Evolutionary conservation across 176 grass and related monocot species (phyloP), one percentile per base, ranked within the genome.

Genomic region (Stipa capillata): DNA sequence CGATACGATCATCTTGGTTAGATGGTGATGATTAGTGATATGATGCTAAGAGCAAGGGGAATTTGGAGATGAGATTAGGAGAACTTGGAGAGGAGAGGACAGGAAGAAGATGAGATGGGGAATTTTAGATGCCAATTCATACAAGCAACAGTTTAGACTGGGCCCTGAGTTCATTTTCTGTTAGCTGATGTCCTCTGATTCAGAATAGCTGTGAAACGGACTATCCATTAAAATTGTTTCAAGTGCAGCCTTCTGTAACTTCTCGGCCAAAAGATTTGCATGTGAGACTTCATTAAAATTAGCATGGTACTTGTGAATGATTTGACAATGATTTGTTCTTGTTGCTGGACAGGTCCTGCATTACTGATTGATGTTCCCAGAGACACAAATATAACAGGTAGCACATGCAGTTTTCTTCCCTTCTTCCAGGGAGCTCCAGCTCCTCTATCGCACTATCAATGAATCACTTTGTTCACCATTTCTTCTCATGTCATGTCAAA

Each of bases 371-470:
- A 97, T 90, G 87, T 94, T 84, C 91, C 91, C 25, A 92, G 90
- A 55, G 52, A 92, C 85, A 87, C 83, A 52, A 98, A 94, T n/a
- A 89, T 98, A 88, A 97, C 94, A 92, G 91, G 94, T 97, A 87
- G 3, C 20, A 11, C 10, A 18, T 39, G 24, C 21, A 69, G 4
- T 69, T 1, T 27, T 7, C 64, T 67, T 65, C 58, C 39, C 12
- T 8, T 78, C 63, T 71, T 67, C 66, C 5, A 50, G 4, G 54
- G n/a, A 23, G 32, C 15, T 58, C 53, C 12, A 79, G 37, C 7
- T 74, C 44, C 23, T 60, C 3, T 33, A 51, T 67, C 11, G 17
- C 17, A 72, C 13, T 44, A 74, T 61, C 6, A 6, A 49, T 68
- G 33, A 70, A 50, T 25, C 15, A 2, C 59, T 17, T 49, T 6